These are phyloP conservation scores for Colletotrichum sp. DNA, from an alignment of 2,329 filamentous ascomycete genomes.

Conservation along the genomic window DNA sequence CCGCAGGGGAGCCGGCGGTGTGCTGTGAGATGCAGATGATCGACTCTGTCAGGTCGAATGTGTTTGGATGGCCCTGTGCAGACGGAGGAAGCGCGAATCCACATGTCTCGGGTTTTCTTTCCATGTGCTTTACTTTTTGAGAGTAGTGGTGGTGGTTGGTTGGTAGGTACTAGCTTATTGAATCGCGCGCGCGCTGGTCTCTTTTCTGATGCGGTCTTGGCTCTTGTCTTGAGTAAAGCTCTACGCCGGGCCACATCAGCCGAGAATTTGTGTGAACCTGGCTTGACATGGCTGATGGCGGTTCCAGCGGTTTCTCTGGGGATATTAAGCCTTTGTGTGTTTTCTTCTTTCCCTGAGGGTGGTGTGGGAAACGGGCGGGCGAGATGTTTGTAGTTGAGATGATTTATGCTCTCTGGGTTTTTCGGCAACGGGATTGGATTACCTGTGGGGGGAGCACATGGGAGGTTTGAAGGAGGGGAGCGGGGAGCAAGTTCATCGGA, in stretches of 20 bases:
- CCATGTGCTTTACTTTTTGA: background rate
- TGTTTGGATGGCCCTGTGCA: background rate
- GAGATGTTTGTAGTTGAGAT: background rate
- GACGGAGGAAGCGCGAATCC: background rate
- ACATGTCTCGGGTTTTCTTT: conserved; percentile 1
- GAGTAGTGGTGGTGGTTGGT: background rate
- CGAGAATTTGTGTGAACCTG: background rate
- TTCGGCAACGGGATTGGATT: background rate
- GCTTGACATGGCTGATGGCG: background rate
- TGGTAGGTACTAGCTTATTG: background rate
- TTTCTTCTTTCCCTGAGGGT: background rate
- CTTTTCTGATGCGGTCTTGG: background rate
- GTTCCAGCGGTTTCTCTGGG: background rate
- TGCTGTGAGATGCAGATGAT: background rate
- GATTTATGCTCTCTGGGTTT: background rate
- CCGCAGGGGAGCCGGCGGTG: background rate
- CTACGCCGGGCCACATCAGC: background rate
- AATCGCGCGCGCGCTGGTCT: background rate
- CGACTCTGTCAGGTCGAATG: background rate
- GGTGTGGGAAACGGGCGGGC: background rate
- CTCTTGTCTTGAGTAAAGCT: background rate
- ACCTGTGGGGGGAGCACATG: background rate
- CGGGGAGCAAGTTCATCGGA: conserved; percentile 7
- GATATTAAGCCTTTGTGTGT: background rate
- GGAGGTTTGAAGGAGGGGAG: background rate